These are phyloP conservation scores for Yamadazyma jaroonii DNA, from an alignment of 1,139 yeast genomes.

Conservation along the genomic window DNA sequence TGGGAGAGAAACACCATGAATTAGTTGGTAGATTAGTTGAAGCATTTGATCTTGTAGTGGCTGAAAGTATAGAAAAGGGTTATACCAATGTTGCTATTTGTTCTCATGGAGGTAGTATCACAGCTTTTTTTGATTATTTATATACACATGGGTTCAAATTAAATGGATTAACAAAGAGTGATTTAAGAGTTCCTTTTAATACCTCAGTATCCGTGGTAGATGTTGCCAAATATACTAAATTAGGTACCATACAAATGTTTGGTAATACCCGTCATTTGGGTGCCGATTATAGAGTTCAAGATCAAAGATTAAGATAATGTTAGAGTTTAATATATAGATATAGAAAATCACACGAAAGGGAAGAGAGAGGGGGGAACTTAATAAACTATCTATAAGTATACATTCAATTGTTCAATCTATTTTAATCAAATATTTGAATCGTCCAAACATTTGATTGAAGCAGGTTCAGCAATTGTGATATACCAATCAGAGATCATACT, in stretches of 20 bases:
- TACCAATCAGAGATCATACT: neutral
- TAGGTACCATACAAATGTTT: slow-evolving; percentile 46
- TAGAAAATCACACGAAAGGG: neutral
- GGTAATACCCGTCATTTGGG: slow-evolving; percentile 69
- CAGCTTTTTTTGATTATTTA: slow-evolving; percentile 52
- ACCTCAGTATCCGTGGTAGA: slow-evolving; percentile 71
- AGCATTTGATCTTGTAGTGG: slow-evolving; percentile 47
- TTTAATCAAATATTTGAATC: neutral
- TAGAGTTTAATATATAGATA: neutral
- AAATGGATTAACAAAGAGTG: slow-evolving; percentile 32
- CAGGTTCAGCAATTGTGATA: slow-evolving; percentile 5
- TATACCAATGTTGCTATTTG: slow-evolving; percentile 58
- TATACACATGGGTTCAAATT: slow-evolving; percentile 39
- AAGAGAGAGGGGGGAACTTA: too few species aligned
- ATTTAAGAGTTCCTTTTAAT: slow-evolving; percentile 64
- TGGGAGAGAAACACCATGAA: slow-evolving; percentile 52
- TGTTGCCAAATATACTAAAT: slow-evolving; percentile 31
- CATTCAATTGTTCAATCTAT: slow-evolving; percentile 3
- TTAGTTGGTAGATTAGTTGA: slow-evolving; percentile 49
- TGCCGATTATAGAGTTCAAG: slow-evolving; percentile 51
- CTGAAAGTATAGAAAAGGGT: slow-evolving; percentile 28
- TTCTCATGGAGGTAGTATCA: slow-evolving; percentile 86
- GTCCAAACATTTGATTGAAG: neutral
- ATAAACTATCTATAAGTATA: neutral
- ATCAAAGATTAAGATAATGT: slow-evolving; percentile 34